Percentiles rank a stretch among this genome's conserved stretches.
phyloP scores from a whole-genome alignment of 2,329 filamentous ascomycete species.

The Microdochium trichocladiopsis region DNA sequence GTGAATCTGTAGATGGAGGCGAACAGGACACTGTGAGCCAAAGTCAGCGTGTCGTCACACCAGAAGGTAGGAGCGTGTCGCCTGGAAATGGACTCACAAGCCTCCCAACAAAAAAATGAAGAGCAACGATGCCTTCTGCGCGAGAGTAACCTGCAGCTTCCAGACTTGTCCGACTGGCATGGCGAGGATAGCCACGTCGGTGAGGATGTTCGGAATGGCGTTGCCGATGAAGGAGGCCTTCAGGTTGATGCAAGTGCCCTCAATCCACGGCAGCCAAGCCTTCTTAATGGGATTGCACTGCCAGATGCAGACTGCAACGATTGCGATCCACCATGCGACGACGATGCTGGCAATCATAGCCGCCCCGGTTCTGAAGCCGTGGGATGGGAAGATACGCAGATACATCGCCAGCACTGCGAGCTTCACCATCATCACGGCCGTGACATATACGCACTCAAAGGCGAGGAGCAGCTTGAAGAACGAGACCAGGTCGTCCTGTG shows the following conservation, averaged over 20 bases:
- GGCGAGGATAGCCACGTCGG: constrained; percentile 26
- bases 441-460: constrained; percentile 10
- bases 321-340: constrained; percentile 13
- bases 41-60: background rate
- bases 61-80: background rate
- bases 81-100: constrained; percentile 18
- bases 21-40: constrained; percentile 16
- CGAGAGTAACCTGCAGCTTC: constrained; percentile 16
- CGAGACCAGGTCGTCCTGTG: background rate
- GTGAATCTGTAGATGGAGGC: constrained; percentile 20
- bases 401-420: too few relatives aligned
- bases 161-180: constrained; percentile 21
- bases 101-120: constrained; percentile 23
- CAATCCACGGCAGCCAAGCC: constrained; percentile 22
- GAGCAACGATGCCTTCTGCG: constrained; percentile 12
- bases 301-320: constrained; percentile 24
- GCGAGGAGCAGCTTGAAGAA: constrained; percentile 8
- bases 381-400: constrained; percentile 16
- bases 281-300: constrained; percentile 30
- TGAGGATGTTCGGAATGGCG: constrained; percentile 31
- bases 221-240: constrained; percentile 34
- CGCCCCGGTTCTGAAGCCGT: constrained; percentile 8
- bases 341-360: constrained; percentile 7
- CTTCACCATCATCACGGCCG: too few relatives aligned
- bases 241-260: constrained; percentile 30